phyloP scores from a whole-genome alignment of 257 asterid species.

The Solanum virginianum region DNA sequence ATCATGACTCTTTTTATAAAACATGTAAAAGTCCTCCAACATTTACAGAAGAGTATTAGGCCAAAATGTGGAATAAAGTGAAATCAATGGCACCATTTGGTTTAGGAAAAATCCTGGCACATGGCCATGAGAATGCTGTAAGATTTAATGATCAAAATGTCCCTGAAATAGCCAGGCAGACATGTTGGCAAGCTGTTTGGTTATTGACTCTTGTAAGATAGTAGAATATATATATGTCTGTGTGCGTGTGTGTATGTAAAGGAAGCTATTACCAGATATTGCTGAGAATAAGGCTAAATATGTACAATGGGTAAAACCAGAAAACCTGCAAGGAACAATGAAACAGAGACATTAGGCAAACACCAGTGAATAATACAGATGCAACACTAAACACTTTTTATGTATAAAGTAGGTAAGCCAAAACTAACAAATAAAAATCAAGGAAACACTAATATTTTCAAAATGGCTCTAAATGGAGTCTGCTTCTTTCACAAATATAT shows the following conservation, averaged over 20 bases:
- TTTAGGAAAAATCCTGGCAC: no score
- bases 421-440: neutral
- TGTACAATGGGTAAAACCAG: slow-evolving; percentile 97
- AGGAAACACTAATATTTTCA: neutral
- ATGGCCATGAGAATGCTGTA: no score
- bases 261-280: slow-evolving; percentile 57
- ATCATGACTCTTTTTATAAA: no score
- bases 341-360: slow-evolving; percentile 6
- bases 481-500: neutral
- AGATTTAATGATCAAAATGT: no score
- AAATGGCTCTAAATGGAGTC: neutral
- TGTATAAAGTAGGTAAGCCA: neutral
- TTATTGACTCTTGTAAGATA: no score
- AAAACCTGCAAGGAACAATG: slow-evolving; percentile 42
- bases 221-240: no score
- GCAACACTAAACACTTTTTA: neutral
- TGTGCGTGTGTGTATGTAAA: neutral
- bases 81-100: no score
- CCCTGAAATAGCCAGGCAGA: no score
- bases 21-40: no score
- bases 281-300: slow-evolving; percentile 82
- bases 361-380: neutral
- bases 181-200: no score
- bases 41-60: no score
- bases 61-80: no score